Percentiles rank a stretch among this genome's conserved stretches.
phyloP scores from a whole-genome alignment of 1,139 yeast species.

The Arxiozyma heterogenica region DNA sequence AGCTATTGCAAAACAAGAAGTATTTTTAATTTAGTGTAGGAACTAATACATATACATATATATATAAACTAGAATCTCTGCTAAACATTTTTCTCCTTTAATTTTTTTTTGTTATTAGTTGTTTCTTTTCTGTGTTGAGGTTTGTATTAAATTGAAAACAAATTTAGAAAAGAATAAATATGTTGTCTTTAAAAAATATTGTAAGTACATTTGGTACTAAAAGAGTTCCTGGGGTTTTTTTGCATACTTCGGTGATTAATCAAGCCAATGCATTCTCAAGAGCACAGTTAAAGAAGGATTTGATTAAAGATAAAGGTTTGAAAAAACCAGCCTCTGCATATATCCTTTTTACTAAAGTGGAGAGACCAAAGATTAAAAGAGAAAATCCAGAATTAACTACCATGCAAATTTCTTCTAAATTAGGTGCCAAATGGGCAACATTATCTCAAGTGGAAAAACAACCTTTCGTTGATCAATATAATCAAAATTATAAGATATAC shows the following conservation, averaged over 20 bases:
- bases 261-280: background rate
- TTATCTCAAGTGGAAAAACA: constrained; percentile 20
- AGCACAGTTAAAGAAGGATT: background rate
- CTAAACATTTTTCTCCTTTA: no score
- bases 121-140: no score
- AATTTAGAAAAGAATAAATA: background rate
- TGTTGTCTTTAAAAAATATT: background rate
- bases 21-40: no score
- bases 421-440: constrained; percentile 26
- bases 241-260: background rate
- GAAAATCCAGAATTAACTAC: constrained; percentile 18
- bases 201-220: background rate
- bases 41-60: no score
- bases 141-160: background rate
- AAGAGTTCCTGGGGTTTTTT: background rate
- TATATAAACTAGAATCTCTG: no score
- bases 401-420: constrained; percentile 17
- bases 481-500: constrained; percentile 9
- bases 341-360: constrained; percentile 14
- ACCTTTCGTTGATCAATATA: constrained; percentile 9
- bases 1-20: no score
- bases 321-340: constrained; percentile 27
- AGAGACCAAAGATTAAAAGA: constrained; percentile 13
- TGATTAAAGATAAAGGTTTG: constrained; percentile 15
- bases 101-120: background rate